Evolutionary conservation across 2,329 filamentous ascomycete genomes (phyloP).

Genomic region (Calonectria ilicicola): DNA sequence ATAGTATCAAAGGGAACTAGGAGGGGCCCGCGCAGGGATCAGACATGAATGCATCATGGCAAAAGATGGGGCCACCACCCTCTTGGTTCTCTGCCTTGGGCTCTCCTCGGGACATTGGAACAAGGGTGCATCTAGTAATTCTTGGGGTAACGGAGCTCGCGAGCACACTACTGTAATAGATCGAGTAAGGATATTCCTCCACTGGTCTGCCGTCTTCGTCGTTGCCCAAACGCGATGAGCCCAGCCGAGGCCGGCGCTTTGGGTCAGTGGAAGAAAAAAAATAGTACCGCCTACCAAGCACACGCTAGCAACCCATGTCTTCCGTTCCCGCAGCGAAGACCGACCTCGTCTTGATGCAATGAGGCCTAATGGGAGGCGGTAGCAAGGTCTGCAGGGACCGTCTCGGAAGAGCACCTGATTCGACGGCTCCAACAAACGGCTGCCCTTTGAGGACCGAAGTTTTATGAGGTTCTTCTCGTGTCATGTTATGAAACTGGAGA

Average conservation of each 20-base stretch:
- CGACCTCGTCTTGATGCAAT: background rate
- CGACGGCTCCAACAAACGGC: slow-evolving; percentile 22
- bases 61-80: slow-evolving; percentile 33
- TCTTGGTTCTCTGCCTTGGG: slow-evolving; percentile 10
- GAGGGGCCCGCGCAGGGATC: slow-evolving; percentile 29
- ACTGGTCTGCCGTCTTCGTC: background rate
- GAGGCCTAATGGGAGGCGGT: background rate
- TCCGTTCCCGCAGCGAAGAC: slow-evolving; percentile 6
- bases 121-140: slow-evolving; percentile 18
- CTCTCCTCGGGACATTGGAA: slow-evolving; percentile 8
- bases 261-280: background rate
- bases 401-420: slow-evolving; percentile 37
- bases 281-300: slow-evolving; percentile 2
- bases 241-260: slow-evolving; percentile 25
- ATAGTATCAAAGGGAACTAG: slow-evolving; percentile 34
- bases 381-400: slow-evolving; percentile 20
- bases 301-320: slow-evolving; percentile 10
- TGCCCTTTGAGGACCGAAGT: slow-evolving; percentile 23
- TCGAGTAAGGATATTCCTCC: slow-evolving; percentile 10
- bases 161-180: background rate
- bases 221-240: slow-evolving; percentile 10
- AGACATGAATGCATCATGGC: slow-evolving; percentile 28
- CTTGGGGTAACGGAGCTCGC: slow-evolving; percentile 13
- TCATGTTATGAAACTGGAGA: slow-evolving; percentile 12
- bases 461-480: background rate